Percentiles rank a stretch among this genome's conserved stretches.
Conservation (phyloP, 2,329 filamentous ascomycete species). For the Leptodontidium sp. region DNA sequence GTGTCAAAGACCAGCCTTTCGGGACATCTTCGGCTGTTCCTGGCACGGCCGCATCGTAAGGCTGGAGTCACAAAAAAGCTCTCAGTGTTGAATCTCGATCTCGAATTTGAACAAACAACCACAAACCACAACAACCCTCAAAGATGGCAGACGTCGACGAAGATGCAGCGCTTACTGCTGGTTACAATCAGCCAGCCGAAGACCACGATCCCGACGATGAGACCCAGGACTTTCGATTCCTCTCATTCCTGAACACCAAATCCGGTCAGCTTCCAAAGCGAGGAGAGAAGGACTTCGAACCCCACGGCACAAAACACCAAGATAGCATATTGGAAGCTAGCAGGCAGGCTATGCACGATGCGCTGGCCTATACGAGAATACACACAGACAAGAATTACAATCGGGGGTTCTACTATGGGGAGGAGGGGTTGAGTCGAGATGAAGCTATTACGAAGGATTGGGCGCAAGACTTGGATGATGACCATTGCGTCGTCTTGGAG, state of each 20-base stretch:
- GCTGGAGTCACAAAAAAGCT: conserved; percentile 32
- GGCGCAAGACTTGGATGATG: conserved; percentile 67
- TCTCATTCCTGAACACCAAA: conserved; percentile 61
- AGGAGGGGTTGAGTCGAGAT: conserved; percentile 47
- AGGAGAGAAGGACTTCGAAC: conserved; percentile 97
- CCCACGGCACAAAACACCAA: conserved; percentile 86
- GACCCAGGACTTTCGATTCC: conserved; percentile 85
- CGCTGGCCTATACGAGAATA: conserved; percentile 77
- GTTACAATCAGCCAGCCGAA: conserved; percentile 42
- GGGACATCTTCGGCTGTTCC: not conserved
- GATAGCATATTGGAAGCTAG: conserved; percentile 80
- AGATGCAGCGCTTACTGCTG: conserved; percentile 43
- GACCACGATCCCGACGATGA: conserved; percentile 78
- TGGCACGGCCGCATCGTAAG: conserved; percentile 24
- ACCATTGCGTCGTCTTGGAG: conserved; percentile 70
- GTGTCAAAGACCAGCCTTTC: not conserved
- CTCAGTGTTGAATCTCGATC: not conserved
- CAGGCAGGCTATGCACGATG: conserved; percentile 87
- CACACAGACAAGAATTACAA: conserved; percentile 73
- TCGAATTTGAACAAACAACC: not conserved
- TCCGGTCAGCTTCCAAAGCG: conserved; percentile 76
- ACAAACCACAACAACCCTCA: not conserved
- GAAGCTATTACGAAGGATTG: conserved; percentile 71
- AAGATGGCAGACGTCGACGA: conserved; percentile 46
- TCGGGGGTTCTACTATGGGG: conserved; percentile 77